phyloP scores from a whole-genome alignment of 2,329 filamentous ascomycete species.

The Neopestalotiopsis rosae region DNA sequence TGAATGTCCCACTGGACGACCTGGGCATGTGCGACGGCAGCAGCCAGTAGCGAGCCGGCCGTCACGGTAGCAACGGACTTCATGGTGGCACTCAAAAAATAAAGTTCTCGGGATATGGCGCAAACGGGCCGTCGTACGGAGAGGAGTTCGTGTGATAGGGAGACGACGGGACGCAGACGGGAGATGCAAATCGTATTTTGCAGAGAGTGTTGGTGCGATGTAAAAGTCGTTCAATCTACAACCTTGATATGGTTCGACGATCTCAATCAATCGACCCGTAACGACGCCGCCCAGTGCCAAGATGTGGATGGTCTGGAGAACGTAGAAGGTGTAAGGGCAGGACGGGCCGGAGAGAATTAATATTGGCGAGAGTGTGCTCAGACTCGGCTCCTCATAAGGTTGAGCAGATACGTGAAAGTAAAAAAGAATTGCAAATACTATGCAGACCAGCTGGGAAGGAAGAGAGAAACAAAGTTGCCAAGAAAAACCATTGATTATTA shows the following conservation, averaged over 20 bases:
- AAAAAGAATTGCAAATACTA: neutral
- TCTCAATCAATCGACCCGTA: neutral
- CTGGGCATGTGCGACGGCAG: constrained; percentile 35
- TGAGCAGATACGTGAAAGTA: neutral
- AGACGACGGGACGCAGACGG: neutral
- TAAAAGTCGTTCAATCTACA: too few species aligned
- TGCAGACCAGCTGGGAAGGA: constrained; percentile 13
- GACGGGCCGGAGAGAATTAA: neutral
- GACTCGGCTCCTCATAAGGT: neutral
- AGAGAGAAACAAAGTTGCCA: constrained; percentile 6
- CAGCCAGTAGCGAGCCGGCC: constrained; percentile 34
- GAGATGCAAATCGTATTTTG: neutral
- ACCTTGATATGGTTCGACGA: neutral
- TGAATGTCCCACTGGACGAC: constrained; percentile 56
- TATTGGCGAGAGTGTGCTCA: neutral
- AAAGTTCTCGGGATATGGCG: constrained; percentile 1
- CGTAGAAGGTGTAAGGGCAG: constrained; percentile 2
- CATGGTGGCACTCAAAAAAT: constrained; percentile 25
- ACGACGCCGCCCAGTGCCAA: neutral
- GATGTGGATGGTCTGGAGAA: neutral
- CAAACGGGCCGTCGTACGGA: neutral
- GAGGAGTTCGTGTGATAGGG: neutral
- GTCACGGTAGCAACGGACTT: constrained; percentile 28
- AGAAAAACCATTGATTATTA: constrained; percentile 2
- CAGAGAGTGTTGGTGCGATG: neutral